These are phyloP conservation scores for Teratosphaeria nubilosa DNA, from an alignment of 2,329 filamentous ascomycete genomes.

Conservation along the genomic window DNA sequence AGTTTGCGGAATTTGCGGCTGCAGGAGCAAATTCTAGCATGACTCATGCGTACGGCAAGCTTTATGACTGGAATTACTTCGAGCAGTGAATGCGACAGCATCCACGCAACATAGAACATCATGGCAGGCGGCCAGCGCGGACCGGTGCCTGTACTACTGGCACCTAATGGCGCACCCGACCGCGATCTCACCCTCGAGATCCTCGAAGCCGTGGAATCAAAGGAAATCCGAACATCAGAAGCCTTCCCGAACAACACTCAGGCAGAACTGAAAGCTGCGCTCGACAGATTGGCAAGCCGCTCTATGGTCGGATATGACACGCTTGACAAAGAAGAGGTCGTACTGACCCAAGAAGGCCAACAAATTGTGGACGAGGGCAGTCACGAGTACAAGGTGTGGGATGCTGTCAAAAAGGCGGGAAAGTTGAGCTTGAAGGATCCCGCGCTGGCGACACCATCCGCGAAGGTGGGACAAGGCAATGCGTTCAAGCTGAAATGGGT, in stretches of 20 bases:
- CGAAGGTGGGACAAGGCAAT: slow-evolving; percentile 85
- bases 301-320: slow-evolving; percentile 82
- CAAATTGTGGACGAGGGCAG: slow-evolving; percentile 50
- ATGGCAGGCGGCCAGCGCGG: slow-evolving; percentile 24
- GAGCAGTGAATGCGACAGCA: not conserved
- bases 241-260: slow-evolving; percentile 26
- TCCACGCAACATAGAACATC: not conserved
- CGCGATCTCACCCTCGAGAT: slow-evolving; percentile 64
- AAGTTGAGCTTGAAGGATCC: slow-evolving; percentile 39
- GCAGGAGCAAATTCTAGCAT: not conserved
- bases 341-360: slow-evolving; percentile 71
- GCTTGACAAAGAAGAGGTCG: slow-evolving; percentile 65
- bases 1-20: not conserved
- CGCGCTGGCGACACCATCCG: slow-evolving; percentile 60
- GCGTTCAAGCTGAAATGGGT: slow-evolving; percentile 72
- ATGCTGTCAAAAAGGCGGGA: slow-evolving; percentile 35
- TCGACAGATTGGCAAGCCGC: slow-evolving; percentile 75
- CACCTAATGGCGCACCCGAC: slow-evolving; percentile 19
- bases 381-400: slow-evolving; percentile 43
- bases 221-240: slow-evolving; percentile 19
- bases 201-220: slow-evolving; percentile 52
- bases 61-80: not conserved
- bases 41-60: not conserved
- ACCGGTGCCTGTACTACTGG: slow-evolving; percentile 35
- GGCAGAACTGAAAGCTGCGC: slow-evolving; percentile 63